Evolutionary conservation across 495 filamentous ascomycete genomes (phyloP), one percentile per base, ranked within the genome.

Genomic region (Penicillium egyptiacum): DNA sequence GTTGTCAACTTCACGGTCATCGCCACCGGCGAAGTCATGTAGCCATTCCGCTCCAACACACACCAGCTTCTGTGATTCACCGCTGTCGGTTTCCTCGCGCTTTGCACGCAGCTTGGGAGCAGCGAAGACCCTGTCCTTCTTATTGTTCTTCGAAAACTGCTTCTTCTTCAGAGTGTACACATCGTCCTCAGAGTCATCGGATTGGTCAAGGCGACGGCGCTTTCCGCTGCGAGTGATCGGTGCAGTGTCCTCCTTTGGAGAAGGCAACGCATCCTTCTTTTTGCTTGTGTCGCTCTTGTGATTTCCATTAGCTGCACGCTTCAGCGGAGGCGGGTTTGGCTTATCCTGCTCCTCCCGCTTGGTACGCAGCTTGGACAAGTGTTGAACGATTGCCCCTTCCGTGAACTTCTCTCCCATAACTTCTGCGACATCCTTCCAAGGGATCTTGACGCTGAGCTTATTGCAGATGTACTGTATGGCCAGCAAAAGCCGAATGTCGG

Each of bases 331-430:
- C 0, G 79, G 78, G 2, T 77, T 72, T 1, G 50, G 45, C 26
- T 76, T 71, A 1, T 64, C 64, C 0, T 67, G 61, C 0, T 60
- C 48, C 16, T 66, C 54, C 41, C 75, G 66, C 20, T 68, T 69
- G 6, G n/a, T 6, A 2, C 78, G 77, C 1, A 81, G 52, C 51
- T 82, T 82, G 0, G 75, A 65, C 2, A 81, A 59, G 41, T 82
- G 79, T 56, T 82, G 79, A 1, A 79, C 62, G 16, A 82, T 76
- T 0, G 77, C 75, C 1, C 78, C 73, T 26, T 75, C 74, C 0
- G 69, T 73, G 17, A 73, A 70, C 22, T 68, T 68, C 0, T 54
- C 33, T 1, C 69, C 69, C 69, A 82, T 75, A 4, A 48, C 60
- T 6, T 39, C 50, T 5, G 70, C 78, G 22, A 79, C 62, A 0